A percentile compares a stretch with the other conserved stretches of the same genome.
These are phyloP conservation scores for Colletotrichum chrysophilum DNA, from an alignment of 2,329 filamentous ascomycete genomes.

Conservation along the genomic window DNA sequence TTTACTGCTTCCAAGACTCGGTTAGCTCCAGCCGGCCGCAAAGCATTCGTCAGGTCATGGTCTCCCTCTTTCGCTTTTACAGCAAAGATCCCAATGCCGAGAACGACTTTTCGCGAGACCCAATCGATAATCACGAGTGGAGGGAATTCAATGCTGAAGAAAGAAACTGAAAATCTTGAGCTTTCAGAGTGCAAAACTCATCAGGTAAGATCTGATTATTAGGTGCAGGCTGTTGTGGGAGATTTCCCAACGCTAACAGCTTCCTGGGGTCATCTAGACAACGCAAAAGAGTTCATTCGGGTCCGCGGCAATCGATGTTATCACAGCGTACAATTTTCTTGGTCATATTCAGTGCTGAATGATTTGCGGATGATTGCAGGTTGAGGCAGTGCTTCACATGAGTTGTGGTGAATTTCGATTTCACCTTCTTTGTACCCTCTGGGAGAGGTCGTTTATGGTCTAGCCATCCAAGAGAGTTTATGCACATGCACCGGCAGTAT, in stretches of 20 bases:
- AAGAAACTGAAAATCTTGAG: not conserved
- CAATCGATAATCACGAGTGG: not conserved
- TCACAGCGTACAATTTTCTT: too few relatives aligned
- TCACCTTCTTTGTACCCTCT: not conserved
- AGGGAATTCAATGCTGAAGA: not conserved
- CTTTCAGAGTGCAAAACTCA: not conserved
- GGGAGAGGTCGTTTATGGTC: too few relatives aligned
- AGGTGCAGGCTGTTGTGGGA: not conserved
- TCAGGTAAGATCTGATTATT: not conserved
- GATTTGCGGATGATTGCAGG: not conserved
- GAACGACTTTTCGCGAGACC: not conserved
- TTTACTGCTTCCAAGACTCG: not conserved
- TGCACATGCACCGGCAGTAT: too few relatives aligned
- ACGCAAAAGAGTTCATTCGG: not conserved
- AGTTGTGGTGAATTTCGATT: not conserved
- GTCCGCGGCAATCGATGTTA: not conserved
- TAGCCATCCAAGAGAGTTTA: too few relatives aligned
- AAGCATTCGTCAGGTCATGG: not conserved
- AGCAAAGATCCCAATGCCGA: not conserved
- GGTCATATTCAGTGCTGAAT: too few relatives aligned
- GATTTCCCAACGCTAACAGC: not conserved
- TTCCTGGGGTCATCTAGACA: not conserved
- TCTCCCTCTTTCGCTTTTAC: not conserved
- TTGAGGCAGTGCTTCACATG: not conserved
- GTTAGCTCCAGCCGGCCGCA: not conserved